Base-by-base conservation (phyloP, 805 yeast genomes). In the Cyberlindnera euphorbiae region DNA sequence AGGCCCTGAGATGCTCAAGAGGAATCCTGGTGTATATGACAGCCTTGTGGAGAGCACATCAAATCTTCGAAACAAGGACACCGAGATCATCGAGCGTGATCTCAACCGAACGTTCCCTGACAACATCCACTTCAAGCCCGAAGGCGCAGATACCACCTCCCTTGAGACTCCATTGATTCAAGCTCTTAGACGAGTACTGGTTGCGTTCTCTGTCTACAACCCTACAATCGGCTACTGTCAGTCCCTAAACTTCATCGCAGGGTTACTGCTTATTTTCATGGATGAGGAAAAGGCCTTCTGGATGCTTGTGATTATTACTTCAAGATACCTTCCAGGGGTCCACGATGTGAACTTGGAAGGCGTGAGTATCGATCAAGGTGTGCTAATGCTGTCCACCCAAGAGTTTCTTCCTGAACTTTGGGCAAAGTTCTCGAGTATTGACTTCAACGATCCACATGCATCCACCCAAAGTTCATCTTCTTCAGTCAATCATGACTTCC, bases 141-240 rank as follows among this genome's bases (percentile, higher is more conserved):
- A 37, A 59, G 29, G 38, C 13, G 40, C 35, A 13, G 30, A 38
- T 18, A 25, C 27, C 7, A 15, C 35, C 2, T 65, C 58, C n/a
- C n/a, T n/a, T 8, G 95, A 86, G 48, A 72, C 85, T 1, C 71
- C 77, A 0, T 64, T 82, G 67, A 74, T 89, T 27, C 69, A 73
- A 40, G 71, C 93, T 1, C 63, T 90, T 32, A 71, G 97, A 42
- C 66, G 96, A 31, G 95, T 90, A 0, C 66, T 90, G 28, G 71
- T 77, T 16, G 87, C 95, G 15, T 90, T 90, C 58, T 80, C 97
- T 2, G 73, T 79, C 11, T 84, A 83, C 53, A 85, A 79, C 51
- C 97, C 97, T 0, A 76, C 79, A 25, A 85, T 89, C 32, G 98
- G 98, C 2, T 93, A 93, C 63, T 93, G 98, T 60, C 98, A 93